phyloP scores from a whole-genome alignment of 78 protist species.

The Guillardia theta region DNA sequence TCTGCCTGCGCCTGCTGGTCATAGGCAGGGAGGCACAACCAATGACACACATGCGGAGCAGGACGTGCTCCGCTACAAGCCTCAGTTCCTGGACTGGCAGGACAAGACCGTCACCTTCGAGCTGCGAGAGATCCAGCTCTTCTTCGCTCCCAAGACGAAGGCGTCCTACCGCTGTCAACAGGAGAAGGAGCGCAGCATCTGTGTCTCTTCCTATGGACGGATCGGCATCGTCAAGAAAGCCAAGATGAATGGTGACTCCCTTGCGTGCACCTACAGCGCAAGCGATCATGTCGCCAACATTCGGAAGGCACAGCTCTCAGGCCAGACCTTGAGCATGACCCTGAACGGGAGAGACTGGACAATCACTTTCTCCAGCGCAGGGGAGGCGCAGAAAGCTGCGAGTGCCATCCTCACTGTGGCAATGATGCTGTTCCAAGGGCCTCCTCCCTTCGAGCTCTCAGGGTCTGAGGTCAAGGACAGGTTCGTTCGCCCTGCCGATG shows the following conservation, averaged over 20 bases:
- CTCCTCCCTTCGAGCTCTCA: not conserved
- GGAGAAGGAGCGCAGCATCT: not conserved
- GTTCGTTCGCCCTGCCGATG: not conserved
- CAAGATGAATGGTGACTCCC: not conserved
- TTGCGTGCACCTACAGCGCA: not conserved
- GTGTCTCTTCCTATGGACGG: not conserved
- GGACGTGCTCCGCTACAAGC: not conserved
- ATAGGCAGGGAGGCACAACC: too few species aligned
- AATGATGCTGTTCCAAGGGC: not conserved
- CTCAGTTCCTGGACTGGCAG: not conserved
- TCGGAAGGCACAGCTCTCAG: not conserved
- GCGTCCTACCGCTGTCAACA: not conserved
- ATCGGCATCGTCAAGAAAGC: not conserved
- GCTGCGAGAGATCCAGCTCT: not conserved
- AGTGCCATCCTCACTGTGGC: not conserved
- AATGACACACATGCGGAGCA: too few species aligned
- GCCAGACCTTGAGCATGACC: not conserved
- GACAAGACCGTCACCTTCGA: not conserved
- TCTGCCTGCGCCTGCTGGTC: not conserved
- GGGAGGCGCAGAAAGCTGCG: not conserved
- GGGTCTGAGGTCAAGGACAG: not conserved
- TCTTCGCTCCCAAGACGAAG: not conserved
- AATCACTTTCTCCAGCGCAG: not conserved
- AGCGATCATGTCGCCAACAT: not conserved
- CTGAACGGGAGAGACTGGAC: not conserved